Base-by-base conservation (phyloP, 305 asterid genomes). In the Fraxinus baroniana region DNA sequence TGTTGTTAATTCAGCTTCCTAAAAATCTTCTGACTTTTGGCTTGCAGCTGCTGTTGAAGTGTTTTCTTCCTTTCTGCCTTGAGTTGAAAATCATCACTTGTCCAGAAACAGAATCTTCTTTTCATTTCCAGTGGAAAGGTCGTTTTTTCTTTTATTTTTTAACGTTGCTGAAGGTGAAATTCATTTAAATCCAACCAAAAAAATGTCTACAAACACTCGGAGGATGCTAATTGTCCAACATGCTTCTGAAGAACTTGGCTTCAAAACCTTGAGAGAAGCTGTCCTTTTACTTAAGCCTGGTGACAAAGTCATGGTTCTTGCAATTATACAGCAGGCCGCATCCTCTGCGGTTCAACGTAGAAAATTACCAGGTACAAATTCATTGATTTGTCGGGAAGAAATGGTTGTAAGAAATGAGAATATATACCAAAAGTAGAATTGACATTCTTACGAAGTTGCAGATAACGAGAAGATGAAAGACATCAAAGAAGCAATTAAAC, bases 171-270 rank as follows among this genome's bases (percentile, higher is more conserved):
- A 74, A 37, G 26, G 26, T 37, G 26, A 35, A 46, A n/a, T 74
- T 39, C 22, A 24, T 22, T 35, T 68, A 4, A 24, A 41, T 24
- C 35, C 13, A 24, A 33, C 17, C 24, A 20, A 15, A 68, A 86
- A 62, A 33, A 84, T 86, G 91, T 46, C 88, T 10, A 85, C 39
- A 49, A 74, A 37, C 80, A 60, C 28, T 8, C 89, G 85, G 30
- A 86, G 82, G 80, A 82, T 89, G 52, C 79, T 91, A 9, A 83
- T 91, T 13, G 66, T 91, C 78, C 94, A 91, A 76, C 92, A 88
- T 35, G 93, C 90, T 20, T 86, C 92, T 5, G 79, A 62, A 76
- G 84, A 57, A 18, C 87, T 86, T 20, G 60, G 87, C 41, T 64
- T 77, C 17, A 41, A 17, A 36, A 77, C 83, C 20, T 35, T 82